phyloP scores from a whole-genome alignment of 495 filamentous ascomycete genomes.

The Bacidia rubella region DNA sequence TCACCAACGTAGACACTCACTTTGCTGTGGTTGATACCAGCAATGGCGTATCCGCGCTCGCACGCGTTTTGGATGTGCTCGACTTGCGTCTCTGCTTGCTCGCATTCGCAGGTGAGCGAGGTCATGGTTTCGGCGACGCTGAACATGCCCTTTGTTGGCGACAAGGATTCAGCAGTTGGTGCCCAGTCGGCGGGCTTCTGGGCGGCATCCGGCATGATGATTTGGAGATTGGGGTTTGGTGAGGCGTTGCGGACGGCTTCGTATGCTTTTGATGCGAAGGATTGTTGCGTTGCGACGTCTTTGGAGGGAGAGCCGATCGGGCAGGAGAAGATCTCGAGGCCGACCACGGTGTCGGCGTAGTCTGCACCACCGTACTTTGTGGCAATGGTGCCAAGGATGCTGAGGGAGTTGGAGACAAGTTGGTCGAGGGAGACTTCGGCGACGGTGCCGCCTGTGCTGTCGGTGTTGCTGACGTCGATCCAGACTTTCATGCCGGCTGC shows the following conservation, averaged over 20 bases:
- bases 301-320: constrained; percentile 24
- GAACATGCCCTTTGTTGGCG: constrained; percentile 16
- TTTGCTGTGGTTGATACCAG: constrained; percentile 10
- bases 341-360: constrained; percentile 30
- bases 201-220: constrained; percentile 29
- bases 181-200: constrained; percentile 19
- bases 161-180: constrained; percentile 19
- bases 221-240: constrained; percentile 22
- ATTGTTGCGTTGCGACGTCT: constrained; percentile 18
- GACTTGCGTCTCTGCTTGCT: constrained; percentile 16
- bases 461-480: constrained; percentile 20
- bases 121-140: constrained; percentile 17
- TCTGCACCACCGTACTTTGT: constrained; percentile 26
- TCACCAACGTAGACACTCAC: constrained; percentile 29
- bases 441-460: constrained; percentile 14
- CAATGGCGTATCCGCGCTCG: constrained; percentile 19
- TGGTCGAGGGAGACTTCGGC: constrained; percentile 4
- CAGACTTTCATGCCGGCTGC: constrained; percentile 26
- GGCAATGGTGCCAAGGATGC: constrained; percentile 26
- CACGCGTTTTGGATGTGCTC: constrained; percentile 27
- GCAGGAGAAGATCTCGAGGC: constrained; percentile 30
- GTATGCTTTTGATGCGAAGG: constrained; percentile 25
- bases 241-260: constrained; percentile 20
- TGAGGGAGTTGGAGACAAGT: constrained; percentile 15
- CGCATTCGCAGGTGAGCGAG: constrained; percentile 5